Percentiles rank a stretch among this genome's conserved stretches.
Conservation (phyloP, 805 yeast genomes). For the Candida schatavii region DNA sequence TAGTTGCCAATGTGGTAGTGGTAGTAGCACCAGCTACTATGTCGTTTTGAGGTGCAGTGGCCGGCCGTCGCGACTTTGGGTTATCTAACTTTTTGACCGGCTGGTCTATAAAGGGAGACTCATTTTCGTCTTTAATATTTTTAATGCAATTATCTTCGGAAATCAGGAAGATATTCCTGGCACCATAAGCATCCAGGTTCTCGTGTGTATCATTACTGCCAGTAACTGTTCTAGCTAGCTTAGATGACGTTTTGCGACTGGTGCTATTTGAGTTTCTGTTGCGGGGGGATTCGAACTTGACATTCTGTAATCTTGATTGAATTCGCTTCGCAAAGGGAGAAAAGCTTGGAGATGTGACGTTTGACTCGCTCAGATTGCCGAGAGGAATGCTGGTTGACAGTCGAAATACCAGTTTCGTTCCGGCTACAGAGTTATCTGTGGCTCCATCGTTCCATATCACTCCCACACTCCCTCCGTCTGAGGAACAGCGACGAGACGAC, state of each 20-base stretch:
- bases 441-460: conserved; percentile 5
- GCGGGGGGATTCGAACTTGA: conserved; percentile 3
- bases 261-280: no score
- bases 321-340: conserved; percentile 31
- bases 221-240: no score
- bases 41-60: no score
- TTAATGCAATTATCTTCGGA: conserved; percentile 2
- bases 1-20: no score
- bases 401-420: no score
- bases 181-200: neutral
- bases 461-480: conserved; percentile 6
- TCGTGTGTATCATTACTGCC: neutral
- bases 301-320: conserved; percentile 19
- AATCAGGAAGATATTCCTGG: conserved; percentile 4
- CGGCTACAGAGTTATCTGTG: no score
- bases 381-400: no score
- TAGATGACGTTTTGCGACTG: neutral
- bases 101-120: conserved; percentile 18
- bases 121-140: conserved; percentile 10
- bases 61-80: no score
- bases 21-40: no score
- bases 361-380: no score
- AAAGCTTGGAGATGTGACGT: neutral
- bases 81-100: neutral
- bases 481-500: conserved; percentile 28